phyloP scores from a whole-genome alignment of 805 yeast species.

The Sugiyamaella valdiviana region DNA sequence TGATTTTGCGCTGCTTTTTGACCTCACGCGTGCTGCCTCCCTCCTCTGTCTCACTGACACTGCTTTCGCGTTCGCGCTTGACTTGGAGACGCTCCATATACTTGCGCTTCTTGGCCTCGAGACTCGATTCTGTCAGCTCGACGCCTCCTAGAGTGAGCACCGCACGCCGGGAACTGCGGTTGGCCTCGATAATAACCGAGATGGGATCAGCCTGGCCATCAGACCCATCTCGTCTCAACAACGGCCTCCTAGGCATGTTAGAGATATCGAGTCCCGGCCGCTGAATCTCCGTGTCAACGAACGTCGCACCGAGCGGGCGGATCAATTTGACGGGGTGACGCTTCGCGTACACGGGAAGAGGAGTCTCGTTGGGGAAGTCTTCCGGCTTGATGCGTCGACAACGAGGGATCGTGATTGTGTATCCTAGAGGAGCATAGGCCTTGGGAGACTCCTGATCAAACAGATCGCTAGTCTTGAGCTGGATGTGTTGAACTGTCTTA shows the following conservation, averaged over 20 bases:
- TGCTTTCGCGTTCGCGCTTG: slow-evolving; percentile 17
- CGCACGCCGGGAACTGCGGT: neutral
- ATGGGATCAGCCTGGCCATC: slow-evolving; percentile 7
- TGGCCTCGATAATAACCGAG: neutral
- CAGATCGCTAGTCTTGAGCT: slow-evolving; percentile 14
- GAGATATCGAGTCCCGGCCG: slow-evolving; percentile 12
- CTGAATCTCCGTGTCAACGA: slow-evolving; percentile 26
- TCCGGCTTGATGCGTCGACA: slow-evolving; percentile 18
- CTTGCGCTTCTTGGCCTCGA: slow-evolving; percentile 4
- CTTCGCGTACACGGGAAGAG: slow-evolving; percentile 21
- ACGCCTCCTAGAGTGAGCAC: slow-evolving; percentile 13
- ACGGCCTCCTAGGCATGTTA: slow-evolving; percentile 9
- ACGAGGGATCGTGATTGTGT: slow-evolving; percentile 15
- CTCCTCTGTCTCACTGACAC: slow-evolving; percentile 12
- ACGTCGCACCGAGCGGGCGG: slow-evolving; percentile 26
- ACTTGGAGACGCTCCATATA: slow-evolving; percentile 8
- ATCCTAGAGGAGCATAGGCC: slow-evolving; percentile 28
- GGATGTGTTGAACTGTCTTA: neutral
- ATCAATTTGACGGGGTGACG: slow-evolving; percentile 24
- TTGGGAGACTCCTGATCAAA: slow-evolving; percentile 22
- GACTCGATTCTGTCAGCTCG: slow-evolving; percentile 13
- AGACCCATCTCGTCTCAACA: slow-evolving; percentile 4
- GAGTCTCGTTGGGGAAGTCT: slow-evolving; percentile 25
- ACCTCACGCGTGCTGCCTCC: slow-evolving; percentile 10
- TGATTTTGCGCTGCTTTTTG: slow-evolving; percentile 17